phyloP scores from a whole-genome alignment of 2,329 filamentous ascomycete genomes.

The Venturia oleaginea region DNA sequence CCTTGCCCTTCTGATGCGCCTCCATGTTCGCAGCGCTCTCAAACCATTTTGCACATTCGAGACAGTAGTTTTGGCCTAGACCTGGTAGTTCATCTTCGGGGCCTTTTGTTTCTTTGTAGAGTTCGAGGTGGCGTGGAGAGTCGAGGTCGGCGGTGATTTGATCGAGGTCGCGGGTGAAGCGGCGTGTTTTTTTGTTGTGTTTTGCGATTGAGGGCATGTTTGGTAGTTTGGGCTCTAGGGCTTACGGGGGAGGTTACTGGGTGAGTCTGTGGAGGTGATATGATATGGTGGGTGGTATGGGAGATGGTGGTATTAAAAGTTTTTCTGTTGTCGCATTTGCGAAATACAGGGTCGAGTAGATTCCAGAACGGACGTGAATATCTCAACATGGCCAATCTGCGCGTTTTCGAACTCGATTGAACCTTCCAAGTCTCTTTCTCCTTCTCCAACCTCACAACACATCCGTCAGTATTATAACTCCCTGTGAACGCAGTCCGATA shows the following conservation, averaged over 20 bases:
- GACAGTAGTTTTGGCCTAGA: constrained; percentile 77
- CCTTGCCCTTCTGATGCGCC: constrained; percentile 75
- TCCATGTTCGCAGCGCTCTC: constrained; percentile 71
- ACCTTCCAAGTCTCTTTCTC: neutral
- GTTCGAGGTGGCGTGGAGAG: constrained; percentile 68
- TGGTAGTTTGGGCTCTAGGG: neutral
- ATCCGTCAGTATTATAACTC: too few species aligned
- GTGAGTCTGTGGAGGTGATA: neutral
- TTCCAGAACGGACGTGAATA: neutral
- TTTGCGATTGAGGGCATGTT: constrained; percentile 6
- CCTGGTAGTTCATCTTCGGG: constrained; percentile 85
- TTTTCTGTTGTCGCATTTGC: neutral
- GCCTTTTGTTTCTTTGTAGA: constrained; percentile 70
- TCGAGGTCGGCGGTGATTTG: constrained; percentile 78
- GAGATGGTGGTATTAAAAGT: neutral
- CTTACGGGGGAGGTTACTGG: neutral
- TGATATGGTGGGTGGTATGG: neutral
- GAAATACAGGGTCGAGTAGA: neutral
- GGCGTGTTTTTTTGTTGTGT: constrained; percentile 1
- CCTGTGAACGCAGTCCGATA: too few species aligned
- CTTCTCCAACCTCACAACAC: too few species aligned
- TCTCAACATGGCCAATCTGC: neutral
- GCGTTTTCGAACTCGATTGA: too few species aligned
- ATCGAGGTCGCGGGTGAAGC: constrained; percentile 66
- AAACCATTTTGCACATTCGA: constrained; percentile 94